Base-by-base conservation (phyloP, 345 rosid genomes). In the Arabis hirsuta region DNA sequence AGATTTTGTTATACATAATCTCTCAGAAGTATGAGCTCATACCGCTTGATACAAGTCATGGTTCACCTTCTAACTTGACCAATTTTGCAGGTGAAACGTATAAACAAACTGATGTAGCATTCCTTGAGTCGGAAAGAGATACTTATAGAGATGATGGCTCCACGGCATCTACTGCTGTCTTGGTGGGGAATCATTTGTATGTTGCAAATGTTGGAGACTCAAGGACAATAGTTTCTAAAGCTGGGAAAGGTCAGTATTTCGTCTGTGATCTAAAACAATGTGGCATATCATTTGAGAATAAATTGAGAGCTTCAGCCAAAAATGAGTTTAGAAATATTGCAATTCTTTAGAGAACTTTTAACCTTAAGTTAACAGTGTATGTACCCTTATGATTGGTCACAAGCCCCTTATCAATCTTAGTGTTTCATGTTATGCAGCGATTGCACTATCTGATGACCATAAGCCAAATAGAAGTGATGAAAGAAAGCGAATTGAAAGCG, bases 151-250 rank as follows among this genome's bases (percentile, higher is more conserved):
- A 96, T 67, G 99, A 96, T 81, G 99, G 99, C 73, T 96, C 99
- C 42, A 96, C 99, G 64, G 99, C 99, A 81, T 96, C 99, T 22
- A 83, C 98, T 59, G 99, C 97, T 45, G 88, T 96, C 27, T 77
- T 96, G 78, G 88, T 96, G 32, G 97, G 94, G 69, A 84, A 81
- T 74, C 99, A 90, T 84, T 82, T 92, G 7, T 96, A 84, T 76
- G 99, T 96, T 83, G 99, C 99, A 51, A 96, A 92, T 75, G 99
- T 96, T 73, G 99, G 99, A 83, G 98, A 96, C 76, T 96, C 99
- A 9, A 84, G 99, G 62, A 86, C 99, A 31, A 86, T 96, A 59
- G 81, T 92, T 81, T 92, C 97, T 46, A 96, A 86, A 75, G 86
- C 91, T 76, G 98, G 98, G 53, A 84, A 87, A 85, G 99, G 99